Base-by-base conservation (phyloP, 768 basidiomycete genomes). In the Russula vinacea region DNA sequence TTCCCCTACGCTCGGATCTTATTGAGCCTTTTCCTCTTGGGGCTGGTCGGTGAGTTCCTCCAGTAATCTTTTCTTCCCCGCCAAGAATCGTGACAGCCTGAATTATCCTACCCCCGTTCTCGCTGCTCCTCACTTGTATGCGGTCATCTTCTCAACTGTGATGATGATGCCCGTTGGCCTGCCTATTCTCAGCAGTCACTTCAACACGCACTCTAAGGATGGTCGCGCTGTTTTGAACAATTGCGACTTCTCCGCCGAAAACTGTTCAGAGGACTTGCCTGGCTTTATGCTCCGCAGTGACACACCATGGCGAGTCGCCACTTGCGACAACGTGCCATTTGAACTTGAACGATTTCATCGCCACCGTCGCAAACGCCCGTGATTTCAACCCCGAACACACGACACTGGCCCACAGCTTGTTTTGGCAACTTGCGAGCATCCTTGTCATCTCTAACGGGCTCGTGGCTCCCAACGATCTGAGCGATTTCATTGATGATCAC, bases 41-140 rank as follows among this genome's bases (percentile, higher is more conserved):
- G 33, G 54, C 60, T 45, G 52, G 60, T 54, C 54, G 60, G 60
- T 61, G 22, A 61, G 60, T 53, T 35, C 16, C 40, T 33, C 40
- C 1, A 13, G 11, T 24, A 2, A 50, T 10, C 32, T 17, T 1
- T 24, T 26, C 2, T 10, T 11, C 52, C 11, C 24, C 3, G 5
- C 5, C 11, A 5, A 39, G 49, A 22, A 11, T 26, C 32, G 16
- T 54, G 17, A 22, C 42, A 54, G 52, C 33, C 19, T 16, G 7
- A 22, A 22, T n/a, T 6, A 1, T 11, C 44, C 37, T 32, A 35
- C 26, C 22, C 61, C 53, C 13, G 54, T 22, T 19, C 35, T 62
- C 37, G 37, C 54, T 49, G 53, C 60, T 14, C 60, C 60, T 24
- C 16, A 55, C 3, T 5, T n/a, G 53, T 62, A 55, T 37, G 60